Conservation (phyloP, 2,329 filamentous ascomycete genomes). For the Domatiomyces globalis region DNA sequence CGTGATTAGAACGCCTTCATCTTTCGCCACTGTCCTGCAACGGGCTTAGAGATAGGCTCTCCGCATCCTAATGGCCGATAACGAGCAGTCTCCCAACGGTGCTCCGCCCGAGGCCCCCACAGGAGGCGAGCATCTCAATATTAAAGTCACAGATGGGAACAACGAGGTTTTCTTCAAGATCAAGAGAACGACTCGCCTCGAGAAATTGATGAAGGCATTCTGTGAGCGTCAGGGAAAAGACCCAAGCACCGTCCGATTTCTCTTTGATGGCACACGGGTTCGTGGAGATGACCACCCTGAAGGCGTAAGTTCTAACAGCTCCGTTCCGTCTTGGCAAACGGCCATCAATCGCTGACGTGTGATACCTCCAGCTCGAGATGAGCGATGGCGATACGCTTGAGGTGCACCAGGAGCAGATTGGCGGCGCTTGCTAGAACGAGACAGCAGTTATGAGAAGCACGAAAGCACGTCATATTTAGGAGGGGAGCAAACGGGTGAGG, state of each 20-base stretch:
- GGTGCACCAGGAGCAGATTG: slow-evolving; percentile 96
- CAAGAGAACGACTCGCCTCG: slow-evolving; percentile 86
- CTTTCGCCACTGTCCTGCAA: background rate
- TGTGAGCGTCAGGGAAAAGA: slow-evolving; percentile 93
- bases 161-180: slow-evolving; percentile 99
- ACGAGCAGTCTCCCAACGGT: slow-evolving; percentile 17
- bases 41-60: background rate
- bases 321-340: background rate
- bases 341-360: slow-evolving; percentile 7
- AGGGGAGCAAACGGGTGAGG: background rate
- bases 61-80: slow-evolving; percentile 13
- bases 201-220: slow-evolving; percentile 97
- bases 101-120: slow-evolving; percentile 20
- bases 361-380: slow-evolving; percentile 68
- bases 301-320: slow-evolving; percentile 49
- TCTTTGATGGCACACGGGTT: slow-evolving; percentile 92
- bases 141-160: slow-evolving; percentile 98
- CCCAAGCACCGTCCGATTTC: slow-evolving; percentile 69
- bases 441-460: background rate
- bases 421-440: slow-evolving; percentile 36
- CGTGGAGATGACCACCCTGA: slow-evolving; percentile 82
- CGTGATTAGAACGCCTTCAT: background rate
- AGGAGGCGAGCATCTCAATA: slow-evolving; percentile 77
- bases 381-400: slow-evolving; percentile 88
- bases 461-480: background rate